Evolutionary conservation across 2,329 filamentous ascomycete species (phyloP).

Genomic region (Fusarium bulbicola): DNA sequence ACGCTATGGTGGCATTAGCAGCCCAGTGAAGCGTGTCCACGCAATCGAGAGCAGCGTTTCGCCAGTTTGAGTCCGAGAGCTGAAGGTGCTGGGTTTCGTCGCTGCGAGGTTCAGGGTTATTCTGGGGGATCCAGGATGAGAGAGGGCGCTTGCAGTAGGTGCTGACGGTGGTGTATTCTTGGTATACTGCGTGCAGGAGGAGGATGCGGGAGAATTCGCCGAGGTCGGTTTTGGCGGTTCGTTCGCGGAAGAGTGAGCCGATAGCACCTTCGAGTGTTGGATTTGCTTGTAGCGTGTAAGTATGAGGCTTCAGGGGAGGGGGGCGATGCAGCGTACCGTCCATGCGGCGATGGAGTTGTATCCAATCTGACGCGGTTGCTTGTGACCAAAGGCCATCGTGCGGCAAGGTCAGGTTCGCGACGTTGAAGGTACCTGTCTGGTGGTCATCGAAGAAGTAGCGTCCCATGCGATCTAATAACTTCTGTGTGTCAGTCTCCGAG

Average conservation of each 20-base stretch:
- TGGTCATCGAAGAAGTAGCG: constrained; percentile 5
- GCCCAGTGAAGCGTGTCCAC: constrained; percentile 67
- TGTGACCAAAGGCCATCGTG: constrained; percentile 22
- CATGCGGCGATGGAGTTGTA: background rate
- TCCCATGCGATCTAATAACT: constrained; percentile 14
- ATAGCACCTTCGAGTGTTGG: constrained; percentile 20
- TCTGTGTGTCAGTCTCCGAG: background rate
- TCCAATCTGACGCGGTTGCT: constrained; percentile 1
- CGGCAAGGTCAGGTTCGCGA: background rate
- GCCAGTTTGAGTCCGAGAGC: constrained; percentile 44
- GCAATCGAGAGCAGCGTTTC: constrained; percentile 56
- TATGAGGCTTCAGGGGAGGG: no score
- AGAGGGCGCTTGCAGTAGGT: constrained; percentile 28
- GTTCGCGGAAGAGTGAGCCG: constrained; percentile 14
- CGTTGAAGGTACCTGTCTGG: background rate
- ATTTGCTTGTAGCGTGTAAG: constrained; percentile 26
- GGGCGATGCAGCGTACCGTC: background rate
- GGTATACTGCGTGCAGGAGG: constrained; percentile 35
- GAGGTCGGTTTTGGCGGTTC: constrained; percentile 26
- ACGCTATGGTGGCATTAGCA: constrained; percentile 61
- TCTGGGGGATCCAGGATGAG: constrained; percentile 33
- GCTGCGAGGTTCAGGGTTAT: background rate
- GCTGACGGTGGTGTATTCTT: constrained; percentile 26
- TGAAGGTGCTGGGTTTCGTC: background rate
- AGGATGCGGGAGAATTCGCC: constrained; percentile 35